Base-by-base conservation (phyloP, 2,329 filamentous ascomycete species). In the Epicoccum nigrum region DNA sequence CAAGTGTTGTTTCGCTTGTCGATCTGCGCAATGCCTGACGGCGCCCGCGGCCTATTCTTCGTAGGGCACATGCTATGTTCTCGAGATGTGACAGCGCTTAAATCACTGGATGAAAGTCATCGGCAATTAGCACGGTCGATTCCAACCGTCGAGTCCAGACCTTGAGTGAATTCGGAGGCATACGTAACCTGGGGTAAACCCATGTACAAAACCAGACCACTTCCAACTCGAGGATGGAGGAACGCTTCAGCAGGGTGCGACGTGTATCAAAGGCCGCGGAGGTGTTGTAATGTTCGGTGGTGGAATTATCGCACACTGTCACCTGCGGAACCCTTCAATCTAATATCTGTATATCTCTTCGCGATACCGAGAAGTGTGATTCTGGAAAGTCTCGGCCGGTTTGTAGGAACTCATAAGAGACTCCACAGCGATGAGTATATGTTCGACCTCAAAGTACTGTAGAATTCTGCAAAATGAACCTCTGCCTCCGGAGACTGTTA, bases 1-100 rank as follows among this genome's bases (percentile, higher is more conserved):
- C 59, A 45, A 51, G 54, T 45, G 38, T 35, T 46, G 62, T 62
- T 63, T 61, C 60, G 59, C 27, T 33, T 48, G 42, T 28, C 16
- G 15, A 15, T 17, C 13, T 34, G 13, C 45, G 43, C 17, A 45
- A 53, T 43, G 32, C 52, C 37, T 50, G 25, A 43, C 12, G 19
- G 19, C 31, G 16, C 27, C 23, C 15, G 21, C 7, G 13, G 34
- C 7, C n/a, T n/a, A n/a, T n/a, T n/a, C n/a, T n/a, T n/a, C n/a
- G n/a, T 5, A 19, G 15, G 12, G 32, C 32, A 4, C 32, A 4
- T 16, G 15, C 15, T 34, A 7, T 9, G 6, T 9, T 12, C 21
- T 19, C 5, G 23, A 9, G 6, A 25, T 25, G 23, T 9, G 23
- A 25, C 23, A 9, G 23, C 23, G 23, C 23, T 6, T 25, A 7